phyloP scores from a whole-genome alignment of 75 land plant genomes.

The Azolla pinnata region DNA sequence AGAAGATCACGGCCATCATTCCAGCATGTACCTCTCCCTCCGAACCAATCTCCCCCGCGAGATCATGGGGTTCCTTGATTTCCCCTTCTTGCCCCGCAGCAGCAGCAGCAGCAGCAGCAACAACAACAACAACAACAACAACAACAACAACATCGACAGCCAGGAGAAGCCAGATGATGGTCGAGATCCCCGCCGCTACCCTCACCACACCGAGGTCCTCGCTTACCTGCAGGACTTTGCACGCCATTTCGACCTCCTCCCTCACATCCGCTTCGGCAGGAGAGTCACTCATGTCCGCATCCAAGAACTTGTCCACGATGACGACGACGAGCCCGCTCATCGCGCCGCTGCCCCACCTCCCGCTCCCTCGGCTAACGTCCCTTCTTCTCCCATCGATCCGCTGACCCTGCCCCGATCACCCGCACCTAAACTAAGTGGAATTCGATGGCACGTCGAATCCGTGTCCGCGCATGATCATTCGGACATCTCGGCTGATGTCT shows the following conservation, averaged over 20 bases:
- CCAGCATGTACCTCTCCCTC: conserved; percentile 68
- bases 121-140: no score
- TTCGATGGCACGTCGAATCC: conserved; percentile 39
- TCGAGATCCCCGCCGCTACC: conserved; percentile 60
- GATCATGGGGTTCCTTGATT: conserved; percentile 63
- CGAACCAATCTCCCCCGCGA: conserved; percentile 80
- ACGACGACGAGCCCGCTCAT: no score
- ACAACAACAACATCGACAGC: no score
- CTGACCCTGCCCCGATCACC: neutral
- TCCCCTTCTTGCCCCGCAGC: conserved; percentile 48
- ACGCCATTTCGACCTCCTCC: conserved; percentile 28
- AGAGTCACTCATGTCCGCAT: conserved; percentile 34
- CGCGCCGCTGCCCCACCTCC: no score
- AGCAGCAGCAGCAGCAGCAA: no score
- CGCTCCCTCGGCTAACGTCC: no score
- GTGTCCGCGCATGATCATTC: neutral
- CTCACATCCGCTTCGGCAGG: conserved; percentile 40
- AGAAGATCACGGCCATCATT: conserved; percentile 33
- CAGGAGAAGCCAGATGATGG: conserved; percentile 10
- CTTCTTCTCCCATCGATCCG: neutral
- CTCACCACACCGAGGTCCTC: conserved; percentile 74
- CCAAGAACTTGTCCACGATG: neutral
- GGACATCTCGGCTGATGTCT: conserved; percentile 40
- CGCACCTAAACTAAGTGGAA: neutral
- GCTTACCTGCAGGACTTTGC: conserved; percentile 49